Conservation (phyloP, 495 filamentous ascomycete species). For the Neurospora tetrasperma region DNA sequence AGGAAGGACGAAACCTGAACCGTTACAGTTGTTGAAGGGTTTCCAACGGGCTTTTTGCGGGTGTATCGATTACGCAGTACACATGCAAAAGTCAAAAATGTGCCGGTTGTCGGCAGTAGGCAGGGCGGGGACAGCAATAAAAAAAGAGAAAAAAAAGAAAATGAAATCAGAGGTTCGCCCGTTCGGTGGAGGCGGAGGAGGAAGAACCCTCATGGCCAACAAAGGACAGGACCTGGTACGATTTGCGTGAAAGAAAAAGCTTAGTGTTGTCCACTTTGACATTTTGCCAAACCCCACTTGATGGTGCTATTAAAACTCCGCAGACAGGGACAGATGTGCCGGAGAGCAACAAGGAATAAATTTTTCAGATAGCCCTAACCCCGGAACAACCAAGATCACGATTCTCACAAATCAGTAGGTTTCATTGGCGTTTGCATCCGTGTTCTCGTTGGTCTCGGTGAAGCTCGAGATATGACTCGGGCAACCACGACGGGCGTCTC, state of each 20-base stretch:
- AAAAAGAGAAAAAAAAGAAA: neutral
- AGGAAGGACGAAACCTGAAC: neutral
- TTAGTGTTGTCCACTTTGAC: neutral
- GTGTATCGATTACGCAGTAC: too few relatives aligned
- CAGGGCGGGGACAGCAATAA: neutral
- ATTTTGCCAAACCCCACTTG: neutral
- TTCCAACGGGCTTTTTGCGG: neutral
- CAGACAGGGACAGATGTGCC: neutral
- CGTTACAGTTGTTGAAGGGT: neutral
- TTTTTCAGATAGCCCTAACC: neutral
- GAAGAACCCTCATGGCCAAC: neutral
- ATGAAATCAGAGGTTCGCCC: neutral
- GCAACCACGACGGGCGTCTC: neutral
- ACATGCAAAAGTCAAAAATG: too few relatives aligned
- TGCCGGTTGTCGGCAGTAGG: neutral
- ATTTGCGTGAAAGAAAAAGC: neutral
- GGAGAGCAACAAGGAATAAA: neutral
- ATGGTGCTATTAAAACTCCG: neutral
- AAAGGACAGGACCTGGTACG: neutral
- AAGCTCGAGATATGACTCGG: neutral
- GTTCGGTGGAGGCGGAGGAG: neutral
- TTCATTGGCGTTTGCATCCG: neutral
- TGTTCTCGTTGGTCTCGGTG: neutral
- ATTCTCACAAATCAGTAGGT: neutral
- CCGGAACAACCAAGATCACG: neutral